Percentiles rank a stretch among this genome's conserved stretches.
phyloP scores from a whole-genome alignment of 441 rosid species.

The Populus hybrid region DNA sequence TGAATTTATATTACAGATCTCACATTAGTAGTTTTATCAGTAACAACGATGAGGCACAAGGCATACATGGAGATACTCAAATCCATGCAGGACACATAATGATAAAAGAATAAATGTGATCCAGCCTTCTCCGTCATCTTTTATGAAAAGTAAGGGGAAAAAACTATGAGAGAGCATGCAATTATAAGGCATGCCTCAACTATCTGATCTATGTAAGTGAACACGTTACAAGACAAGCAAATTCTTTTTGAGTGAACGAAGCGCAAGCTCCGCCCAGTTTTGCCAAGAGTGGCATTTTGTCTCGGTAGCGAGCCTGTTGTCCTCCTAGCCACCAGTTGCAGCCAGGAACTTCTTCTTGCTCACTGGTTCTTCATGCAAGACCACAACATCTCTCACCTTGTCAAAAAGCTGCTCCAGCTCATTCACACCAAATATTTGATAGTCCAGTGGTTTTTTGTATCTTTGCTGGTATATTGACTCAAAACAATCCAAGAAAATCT shows the following conservation, averaged over 20 bases:
- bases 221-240: conserved; percentile 1
- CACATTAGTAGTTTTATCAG: conserved; percentile 25
- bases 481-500: conserved; percentile 63
- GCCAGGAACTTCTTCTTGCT: conserved; percentile 59
- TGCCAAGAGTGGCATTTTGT: too few species aligned
- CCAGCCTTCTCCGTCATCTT: conserved; percentile 23
- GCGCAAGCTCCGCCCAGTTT: too few species aligned
- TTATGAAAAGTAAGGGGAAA: conserved; percentile 10
- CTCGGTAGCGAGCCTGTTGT: too few species aligned
- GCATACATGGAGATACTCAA: conserved; percentile 35
- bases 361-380: conserved; percentile 63
- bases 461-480: conserved; percentile 77
- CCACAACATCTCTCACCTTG: conserved; percentile 64
- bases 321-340: conserved; percentile 42
- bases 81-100: conserved; percentile 37
- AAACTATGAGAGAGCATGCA: conserved; percentile 11
- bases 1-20: conserved; percentile 20
- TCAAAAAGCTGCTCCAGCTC: conserved; percentile 71
- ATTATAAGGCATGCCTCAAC: conserved; percentile 11
- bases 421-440: conserved; percentile 53
- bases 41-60: conserved; percentile 19
- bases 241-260: too few species aligned
- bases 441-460: conserved; percentile 67
- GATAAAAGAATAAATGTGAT: conserved; percentile 20
- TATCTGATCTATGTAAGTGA: conserved; percentile 9